phyloP scores from a whole-genome alignment of 2,329 filamentous ascomycete genomes.

The Alternaria brassicae region DNA sequence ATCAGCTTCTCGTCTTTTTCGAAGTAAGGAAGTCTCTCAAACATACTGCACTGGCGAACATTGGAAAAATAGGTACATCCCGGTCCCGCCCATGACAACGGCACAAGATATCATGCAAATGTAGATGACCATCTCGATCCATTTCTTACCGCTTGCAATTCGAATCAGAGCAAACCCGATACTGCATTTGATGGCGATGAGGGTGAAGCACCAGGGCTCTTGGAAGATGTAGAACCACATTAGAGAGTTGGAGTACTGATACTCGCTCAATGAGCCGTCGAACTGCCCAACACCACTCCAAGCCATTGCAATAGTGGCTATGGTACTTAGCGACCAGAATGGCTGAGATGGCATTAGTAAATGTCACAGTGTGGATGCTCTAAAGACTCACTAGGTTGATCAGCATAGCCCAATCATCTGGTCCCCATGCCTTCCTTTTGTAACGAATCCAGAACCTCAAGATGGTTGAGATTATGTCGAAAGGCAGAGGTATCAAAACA shows the following conservation, averaged over 20 bases:
- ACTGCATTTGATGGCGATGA: conserved; percentile 13
- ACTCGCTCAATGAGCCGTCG: conserved; percentile 1
- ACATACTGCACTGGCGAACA: conserved; percentile 10
- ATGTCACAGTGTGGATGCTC: neutral
- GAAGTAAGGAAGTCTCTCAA: neutral
- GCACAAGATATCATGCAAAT: conserved; percentile 3
- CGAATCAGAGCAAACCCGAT: conserved; percentile 14
- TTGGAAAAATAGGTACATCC: conserved; percentile 13
- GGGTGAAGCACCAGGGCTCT: conserved; percentile 16
- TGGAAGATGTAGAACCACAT: conserved; percentile 14
- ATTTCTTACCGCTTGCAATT: conserved; percentile 12
- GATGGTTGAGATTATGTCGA: conserved; percentile 9
- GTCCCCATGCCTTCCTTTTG: conserved; percentile 12
- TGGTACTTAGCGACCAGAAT: conserved; percentile 9
- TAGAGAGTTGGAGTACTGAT: conserved; percentile 9
- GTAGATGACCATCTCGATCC: conserved; percentile 15
- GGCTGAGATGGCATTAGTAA: conserved; percentile 4
- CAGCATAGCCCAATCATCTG: conserved; percentile 16
- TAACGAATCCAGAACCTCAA: conserved; percentile 12
- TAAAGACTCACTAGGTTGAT: conserved; percentile 7
- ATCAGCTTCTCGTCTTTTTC: neutral
- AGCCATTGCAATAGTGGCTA: conserved; percentile 11
- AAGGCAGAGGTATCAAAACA: conserved; percentile 4
- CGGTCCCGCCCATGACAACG: conserved; percentile 12
- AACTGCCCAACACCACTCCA: conserved; percentile 11